Conservation (phyloP, 2,329 filamentous ascomycete species). For the Aspergillus pseudonomiae region DNA sequence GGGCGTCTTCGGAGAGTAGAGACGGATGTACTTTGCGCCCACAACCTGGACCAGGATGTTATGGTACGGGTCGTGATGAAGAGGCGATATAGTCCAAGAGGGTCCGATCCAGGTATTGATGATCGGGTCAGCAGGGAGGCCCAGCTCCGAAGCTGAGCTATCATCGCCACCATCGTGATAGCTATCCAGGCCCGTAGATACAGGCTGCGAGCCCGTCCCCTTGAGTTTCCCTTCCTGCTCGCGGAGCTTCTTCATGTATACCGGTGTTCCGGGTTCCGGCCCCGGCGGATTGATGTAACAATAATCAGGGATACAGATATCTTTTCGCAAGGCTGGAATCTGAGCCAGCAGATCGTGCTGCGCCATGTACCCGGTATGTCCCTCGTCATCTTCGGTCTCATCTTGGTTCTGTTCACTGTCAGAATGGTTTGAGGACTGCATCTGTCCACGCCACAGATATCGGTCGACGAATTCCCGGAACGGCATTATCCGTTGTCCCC, state of each 20-base stretch:
- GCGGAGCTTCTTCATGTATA: conserved; percentile 43
- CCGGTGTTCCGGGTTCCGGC: conserved; percentile 53
- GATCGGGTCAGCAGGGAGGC: conserved; percentile 56
- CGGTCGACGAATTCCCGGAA: conserved; percentile 71
- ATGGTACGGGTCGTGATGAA: conserved; percentile 93
- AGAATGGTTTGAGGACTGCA: background rate
- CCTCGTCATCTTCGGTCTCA: conserved; percentile 19
- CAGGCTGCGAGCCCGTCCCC: background rate
- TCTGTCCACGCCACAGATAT: conserved; percentile 55
- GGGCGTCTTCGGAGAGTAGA: conserved; percentile 73
- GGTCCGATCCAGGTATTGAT: conserved; percentile 96
- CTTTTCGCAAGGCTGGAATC: conserved; percentile 72
- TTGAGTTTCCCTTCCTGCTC: conserved; percentile 23
- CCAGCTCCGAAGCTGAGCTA: conserved; percentile 13
- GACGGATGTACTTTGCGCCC: conserved; percentile 85
- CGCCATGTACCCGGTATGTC: conserved; percentile 75
- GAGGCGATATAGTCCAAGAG: conserved; percentile 80
- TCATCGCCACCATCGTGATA: conserved; percentile 10
- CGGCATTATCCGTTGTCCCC: conserved; percentile 79
- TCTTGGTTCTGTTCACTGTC: background rate
- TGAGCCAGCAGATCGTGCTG: conserved; percentile 88
- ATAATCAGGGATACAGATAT: conserved; percentile 81
- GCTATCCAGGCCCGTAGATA: background rate
- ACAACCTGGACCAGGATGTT: conserved; percentile 90
- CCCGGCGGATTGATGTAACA: conserved; percentile 73